phyloP scores from a whole-genome alignment of 495 filamentous ascomycete species.

The Penicillium crystallinum region DNA sequence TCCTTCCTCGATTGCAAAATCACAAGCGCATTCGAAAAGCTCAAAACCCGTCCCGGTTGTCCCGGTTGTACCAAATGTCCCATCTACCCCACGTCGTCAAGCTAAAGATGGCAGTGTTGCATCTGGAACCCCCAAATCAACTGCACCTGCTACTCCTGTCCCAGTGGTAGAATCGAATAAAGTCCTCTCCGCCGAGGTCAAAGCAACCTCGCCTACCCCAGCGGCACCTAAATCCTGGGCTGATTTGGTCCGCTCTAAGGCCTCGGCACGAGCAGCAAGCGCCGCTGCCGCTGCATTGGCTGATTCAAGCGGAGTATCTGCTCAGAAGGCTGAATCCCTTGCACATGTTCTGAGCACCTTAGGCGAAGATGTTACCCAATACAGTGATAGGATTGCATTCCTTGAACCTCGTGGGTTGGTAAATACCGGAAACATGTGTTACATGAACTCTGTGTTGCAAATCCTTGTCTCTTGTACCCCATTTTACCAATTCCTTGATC shows the following conservation, averaged over 20 bases:
- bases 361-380: slow-evolving; percentile 52
- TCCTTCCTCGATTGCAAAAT: slow-evolving; percentile 50
- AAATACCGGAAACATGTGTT: slow-evolving; percentile 99
- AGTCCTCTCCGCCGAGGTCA: slow-evolving; percentile 24
- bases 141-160: slow-evolving; percentile 16
- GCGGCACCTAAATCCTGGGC: slow-evolving; percentile 69
- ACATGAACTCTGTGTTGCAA: slow-evolving; percentile 99
- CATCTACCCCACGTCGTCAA: slow-evolving; percentile 37
- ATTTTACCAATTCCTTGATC: slow-evolving; percentile 90
- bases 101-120: slow-evolving; percentile 38
- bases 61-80: slow-evolving; percentile 58
- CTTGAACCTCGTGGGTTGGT: slow-evolving; percentile 91
- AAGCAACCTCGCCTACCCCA: slow-evolving; percentile 38
- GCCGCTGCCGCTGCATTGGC: slow-evolving; percentile 15
- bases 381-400: slow-evolving; percentile 65
- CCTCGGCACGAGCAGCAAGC: slow-evolving; percentile 21
- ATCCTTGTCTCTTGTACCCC: slow-evolving; percentile 87
- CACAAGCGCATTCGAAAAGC: slow-evolving; percentile 39
- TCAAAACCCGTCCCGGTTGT: slow-evolving; percentile 58
- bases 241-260: slow-evolving; percentile 60
- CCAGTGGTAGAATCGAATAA: slow-evolving; percentile 16
- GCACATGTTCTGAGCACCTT: slow-evolving; percentile 67
- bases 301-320: slow-evolving; percentile 42
- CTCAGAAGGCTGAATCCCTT: slow-evolving; percentile 57
- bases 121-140: slow-evolving; percentile 35